phyloP scores from a whole-genome alignment of 2,329 filamentous ascomycete genomes.

The Aspergillus hiratsukae region DNA sequence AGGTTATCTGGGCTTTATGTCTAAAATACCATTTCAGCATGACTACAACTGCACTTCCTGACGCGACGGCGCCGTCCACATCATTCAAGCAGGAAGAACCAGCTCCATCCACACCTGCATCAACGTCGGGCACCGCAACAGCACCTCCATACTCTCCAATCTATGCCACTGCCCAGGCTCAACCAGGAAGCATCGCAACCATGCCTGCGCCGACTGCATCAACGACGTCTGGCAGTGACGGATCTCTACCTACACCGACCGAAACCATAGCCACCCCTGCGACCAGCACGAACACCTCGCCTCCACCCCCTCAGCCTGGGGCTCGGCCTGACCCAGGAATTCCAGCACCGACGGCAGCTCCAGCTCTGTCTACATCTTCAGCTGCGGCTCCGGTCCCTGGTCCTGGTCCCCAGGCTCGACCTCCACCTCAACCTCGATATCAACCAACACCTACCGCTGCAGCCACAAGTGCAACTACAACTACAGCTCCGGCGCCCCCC shows the following conservation, averaged over 20 bases:
- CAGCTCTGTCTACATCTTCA: conserved; percentile 4
- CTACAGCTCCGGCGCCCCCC: conserved; percentile 36
- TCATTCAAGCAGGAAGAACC: neutral
- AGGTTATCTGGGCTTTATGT: neutral
- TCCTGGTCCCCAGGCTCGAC: conserved; percentile 8
- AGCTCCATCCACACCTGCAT: conserved; percentile 6
- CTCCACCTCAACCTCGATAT: conserved; percentile 1
- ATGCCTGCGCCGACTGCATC: conserved; percentile 23
- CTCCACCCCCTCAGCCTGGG: conserved; percentile 40
- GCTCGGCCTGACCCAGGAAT: conserved; percentile 16
- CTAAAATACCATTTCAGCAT: neutral
- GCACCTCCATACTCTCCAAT: conserved; percentile 32
- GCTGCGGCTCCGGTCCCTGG: conserved; percentile 15
- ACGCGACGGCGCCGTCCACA: neutral
- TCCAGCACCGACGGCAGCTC: neutral
- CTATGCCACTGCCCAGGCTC: conserved; percentile 18
- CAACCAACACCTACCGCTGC: neutral
- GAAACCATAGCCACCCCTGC: conserved; percentile 24
- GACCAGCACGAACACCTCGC: conserved; percentile 23
- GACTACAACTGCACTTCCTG: neutral
- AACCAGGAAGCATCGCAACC: conserved; percentile 16
- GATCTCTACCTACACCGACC: conserved; percentile 17
- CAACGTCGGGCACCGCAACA: conserved; percentile 18
- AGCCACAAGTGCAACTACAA: conserved; percentile 26
- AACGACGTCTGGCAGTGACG: neutral